phyloP scores from a whole-genome alignment of 2,329 filamentous ascomycete species.

The Nigrograna mackinnonii region DNA sequence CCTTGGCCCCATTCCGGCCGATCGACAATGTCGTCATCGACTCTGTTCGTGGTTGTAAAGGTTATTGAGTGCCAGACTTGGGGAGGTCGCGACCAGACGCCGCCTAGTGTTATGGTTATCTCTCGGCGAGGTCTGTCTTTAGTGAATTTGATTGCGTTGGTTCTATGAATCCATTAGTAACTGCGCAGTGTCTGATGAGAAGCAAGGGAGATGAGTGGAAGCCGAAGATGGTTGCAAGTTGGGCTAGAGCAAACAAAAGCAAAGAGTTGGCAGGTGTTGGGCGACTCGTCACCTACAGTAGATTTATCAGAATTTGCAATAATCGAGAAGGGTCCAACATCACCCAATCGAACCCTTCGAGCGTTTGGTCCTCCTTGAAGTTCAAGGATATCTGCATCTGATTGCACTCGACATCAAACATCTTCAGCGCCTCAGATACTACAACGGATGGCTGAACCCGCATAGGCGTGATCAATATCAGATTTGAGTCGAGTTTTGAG shows the following conservation, averaged over 20 bases:
- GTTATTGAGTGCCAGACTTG: no score
- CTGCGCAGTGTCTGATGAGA: no score
- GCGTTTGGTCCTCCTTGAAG: constrained; percentile 37
- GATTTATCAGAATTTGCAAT: constrained; percentile 46
- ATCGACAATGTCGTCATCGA: constrained; percentile 26
- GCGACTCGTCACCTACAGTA: no score
- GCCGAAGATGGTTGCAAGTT: no score
- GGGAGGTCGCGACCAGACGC: no score
- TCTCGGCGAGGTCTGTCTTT: no score
- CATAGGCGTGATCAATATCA: constrained; percentile 36
- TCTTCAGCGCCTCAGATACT: constrained; percentile 36
- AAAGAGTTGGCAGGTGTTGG: no score
- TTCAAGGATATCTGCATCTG: constrained; percentile 23
- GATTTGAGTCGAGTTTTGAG: constrained; percentile 42
- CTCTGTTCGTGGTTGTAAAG: neutral
- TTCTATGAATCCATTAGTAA: no score
- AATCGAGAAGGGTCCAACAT: constrained; percentile 47
- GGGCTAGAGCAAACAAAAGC: no score
- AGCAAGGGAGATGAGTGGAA: no score
- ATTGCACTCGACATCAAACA: constrained; percentile 41
- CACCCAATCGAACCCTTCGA: constrained; percentile 42
- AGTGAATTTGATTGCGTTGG: constrained; percentile 53
- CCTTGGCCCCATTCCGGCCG: constrained; percentile 35
- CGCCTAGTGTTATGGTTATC: no score
- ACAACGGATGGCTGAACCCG: constrained; percentile 39